Evolutionary conservation across 2,329 filamentous ascomycete genomes (phyloP), one percentile per base, ranked within the genome.

Genomic region (Shiraia bambusicola): DNA sequence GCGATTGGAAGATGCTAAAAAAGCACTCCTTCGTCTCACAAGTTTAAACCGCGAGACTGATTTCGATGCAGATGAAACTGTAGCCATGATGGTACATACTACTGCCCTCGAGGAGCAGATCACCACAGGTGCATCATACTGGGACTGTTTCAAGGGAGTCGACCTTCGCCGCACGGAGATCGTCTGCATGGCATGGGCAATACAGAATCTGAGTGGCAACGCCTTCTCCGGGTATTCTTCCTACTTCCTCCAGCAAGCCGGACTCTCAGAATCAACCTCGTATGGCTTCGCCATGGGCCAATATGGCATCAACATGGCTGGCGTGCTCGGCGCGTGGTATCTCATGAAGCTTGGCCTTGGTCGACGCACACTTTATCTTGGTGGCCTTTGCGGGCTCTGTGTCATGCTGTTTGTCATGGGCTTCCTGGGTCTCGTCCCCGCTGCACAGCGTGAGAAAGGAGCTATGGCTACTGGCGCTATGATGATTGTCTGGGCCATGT

Each of bases 41-140:
- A 84, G 77, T 56, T 56, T 75, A 11, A 72, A 82, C 49, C 73
- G 75, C 39, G 83, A 88, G 46, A 84, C 81, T 1, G 79, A 85
- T 46, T 91, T 93, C 56, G 81, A 94, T 58, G 80, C 86, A 9
- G 86, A 94, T 49, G 88, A 93, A 70, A 93, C 88, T 0, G 76
- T 95, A 35, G 84, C 87, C 57, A 94, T 95, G 88, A 95, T 95
- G 87, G 82, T 89, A 1, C 88, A 94, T 63, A 95, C 89, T 0
- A 91, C 87, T 0, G 85, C 86, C 0, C 73, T 94, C 9, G 90
- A 95, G 65, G 78, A 87, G 61, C 75, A 82, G 67, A 86, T 89
- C 38, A 90, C 87, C 3, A 72, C 73, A 6, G 88, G 88, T 22
- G 81, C 87, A 5, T 83, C 77, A 38, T 95, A 93, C 67, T 69